A percentile compares a stretch with the other conserved stretches of the same genome.
Evolutionary conservation across 2,329 filamentous ascomycete genomes (phyloP).

Genomic region (Sporothrix pallida): DNA sequence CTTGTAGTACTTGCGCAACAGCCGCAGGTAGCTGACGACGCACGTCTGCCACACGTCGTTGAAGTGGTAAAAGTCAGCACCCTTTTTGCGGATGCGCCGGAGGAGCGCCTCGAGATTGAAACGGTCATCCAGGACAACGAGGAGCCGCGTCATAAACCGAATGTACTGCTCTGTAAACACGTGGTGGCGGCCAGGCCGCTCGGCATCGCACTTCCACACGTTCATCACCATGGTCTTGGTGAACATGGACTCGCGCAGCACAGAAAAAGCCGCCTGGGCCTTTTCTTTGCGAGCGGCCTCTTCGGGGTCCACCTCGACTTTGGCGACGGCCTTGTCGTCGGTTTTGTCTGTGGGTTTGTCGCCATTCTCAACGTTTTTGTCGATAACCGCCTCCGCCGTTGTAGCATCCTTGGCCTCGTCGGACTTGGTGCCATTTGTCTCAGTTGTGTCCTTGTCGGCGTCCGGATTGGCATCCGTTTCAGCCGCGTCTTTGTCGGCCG

Average conservation of each 20-base stretch:
- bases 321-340: not conserved
- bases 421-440: not conserved
- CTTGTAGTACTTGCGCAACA: slow-evolving; percentile 57
- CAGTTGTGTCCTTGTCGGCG: not conserved
- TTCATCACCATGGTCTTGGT: slow-evolving; percentile 95
- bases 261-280: slow-evolving; percentile 78
- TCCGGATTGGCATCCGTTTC: not conserved
- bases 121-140: slow-evolving; percentile 77
- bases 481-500: not conserved
- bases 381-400: slow-evolving; percentile 36
- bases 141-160: slow-evolving; percentile 76
- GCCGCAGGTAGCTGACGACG: slow-evolving; percentile 59
- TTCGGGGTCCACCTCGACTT: slow-evolving; percentile 1
- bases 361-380: slow-evolving; percentile 30
- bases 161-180: slow-evolving; percentile 90
- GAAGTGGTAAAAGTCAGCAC: slow-evolving; percentile 73
- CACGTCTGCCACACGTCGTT: slow-evolving; percentile 64
- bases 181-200: slow-evolving; percentile 82
- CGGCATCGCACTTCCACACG: slow-evolving; percentile 92
- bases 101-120: slow-evolving; percentile 77
- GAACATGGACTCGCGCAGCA: slow-evolving; percentile 75
- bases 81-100: slow-evolving; percentile 79
- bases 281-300: slow-evolving; percentile 53
- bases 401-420: not conserved
- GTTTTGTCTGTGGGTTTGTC: not conserved